Evolutionary conservation across 2,329 filamentous ascomycete genomes (phyloP).

Genomic region (Nigrospora sphaerica): DNA sequence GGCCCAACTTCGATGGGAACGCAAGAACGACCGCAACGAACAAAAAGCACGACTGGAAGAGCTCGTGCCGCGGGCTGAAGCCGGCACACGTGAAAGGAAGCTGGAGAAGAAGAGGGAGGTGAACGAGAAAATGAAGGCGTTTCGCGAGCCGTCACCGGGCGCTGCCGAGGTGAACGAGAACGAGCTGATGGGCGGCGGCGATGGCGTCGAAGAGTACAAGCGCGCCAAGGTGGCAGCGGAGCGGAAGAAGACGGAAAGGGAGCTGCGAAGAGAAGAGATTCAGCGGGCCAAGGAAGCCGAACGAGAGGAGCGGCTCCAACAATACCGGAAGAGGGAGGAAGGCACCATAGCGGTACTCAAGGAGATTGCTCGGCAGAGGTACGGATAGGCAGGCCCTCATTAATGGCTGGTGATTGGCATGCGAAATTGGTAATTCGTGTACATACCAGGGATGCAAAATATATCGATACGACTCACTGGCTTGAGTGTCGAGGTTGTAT

Average conservation of each 20-base stretch:
- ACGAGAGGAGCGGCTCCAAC: constrained; percentile 67
- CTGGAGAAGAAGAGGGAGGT: constrained; percentile 77
- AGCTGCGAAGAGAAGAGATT: constrained; percentile 76
- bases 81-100: constrained; percentile 74
- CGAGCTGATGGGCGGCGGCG: constrained; percentile 69
- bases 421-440: too few relatives aligned
- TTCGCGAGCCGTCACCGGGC: constrained; percentile 58
- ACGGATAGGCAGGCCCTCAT: constrained; percentile 41
- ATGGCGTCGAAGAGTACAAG: constrained; percentile 61
- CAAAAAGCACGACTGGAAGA: constrained; percentile 76
- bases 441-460: too few relatives aligned
- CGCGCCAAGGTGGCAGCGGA: constrained; percentile 57
- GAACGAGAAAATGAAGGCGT: constrained; percentile 66
- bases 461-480: too few relatives aligned
- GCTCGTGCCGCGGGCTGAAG: constrained; percentile 71
- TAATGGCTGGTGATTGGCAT: too few relatives aligned
- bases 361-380: constrained; percentile 71
- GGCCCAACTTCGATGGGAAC: constrained; percentile 51
- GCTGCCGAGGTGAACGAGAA: constrained; percentile 51
- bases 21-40: constrained; percentile 54
- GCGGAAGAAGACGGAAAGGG: constrained; percentile 74
- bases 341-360: constrained; percentile 77
- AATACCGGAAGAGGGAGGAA: constrained; percentile 70
- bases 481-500: too few relatives aligned
- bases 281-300: constrained; percentile 68